Conservation (phyloP, 257 asterid species). For the Anisodus tanguticus region DNA sequence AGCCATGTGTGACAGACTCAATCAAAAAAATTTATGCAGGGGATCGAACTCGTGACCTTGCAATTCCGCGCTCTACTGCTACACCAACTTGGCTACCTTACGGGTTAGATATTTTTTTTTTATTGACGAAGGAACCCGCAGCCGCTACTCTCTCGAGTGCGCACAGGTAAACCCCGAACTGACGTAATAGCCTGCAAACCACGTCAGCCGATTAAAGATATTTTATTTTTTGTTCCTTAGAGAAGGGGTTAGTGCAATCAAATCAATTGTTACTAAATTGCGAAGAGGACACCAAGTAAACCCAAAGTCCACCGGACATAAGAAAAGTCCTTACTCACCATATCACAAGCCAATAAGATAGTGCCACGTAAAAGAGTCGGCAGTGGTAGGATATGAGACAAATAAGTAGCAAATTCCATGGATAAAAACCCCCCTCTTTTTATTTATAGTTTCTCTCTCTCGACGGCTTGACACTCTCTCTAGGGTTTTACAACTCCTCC, state of each 20-base stretch:
- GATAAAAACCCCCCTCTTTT: conserved; percentile 42
- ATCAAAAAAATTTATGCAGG: no score
- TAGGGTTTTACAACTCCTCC: not conserved
- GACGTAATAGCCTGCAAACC: no score
- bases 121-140: no score
- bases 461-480: conserved; percentile 30
- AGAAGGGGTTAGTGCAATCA: not conserved
- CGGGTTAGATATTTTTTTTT: no score
- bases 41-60: no score
- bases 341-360: conserved; percentile 15
- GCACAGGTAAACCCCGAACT: no score
- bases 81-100: no score
- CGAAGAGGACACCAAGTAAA: conserved; percentile 28
- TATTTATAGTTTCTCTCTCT: conserved; percentile 33
- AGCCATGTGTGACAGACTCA: no score
- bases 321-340: not conserved
- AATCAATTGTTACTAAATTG: not conserved
- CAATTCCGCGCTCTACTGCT: no score
- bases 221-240: not conserved
- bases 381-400: conserved; percentile 19
- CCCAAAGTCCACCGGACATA: not conserved
- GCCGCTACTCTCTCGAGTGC: no score
- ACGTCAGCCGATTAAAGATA: no score
- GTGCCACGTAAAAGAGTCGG: conserved; percentile 16
- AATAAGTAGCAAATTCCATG: conserved; percentile 27